Evolutionary conservation across 768 basidiomycete species (phyloP).

Genomic region (Favolaschia claudopus): DNA sequence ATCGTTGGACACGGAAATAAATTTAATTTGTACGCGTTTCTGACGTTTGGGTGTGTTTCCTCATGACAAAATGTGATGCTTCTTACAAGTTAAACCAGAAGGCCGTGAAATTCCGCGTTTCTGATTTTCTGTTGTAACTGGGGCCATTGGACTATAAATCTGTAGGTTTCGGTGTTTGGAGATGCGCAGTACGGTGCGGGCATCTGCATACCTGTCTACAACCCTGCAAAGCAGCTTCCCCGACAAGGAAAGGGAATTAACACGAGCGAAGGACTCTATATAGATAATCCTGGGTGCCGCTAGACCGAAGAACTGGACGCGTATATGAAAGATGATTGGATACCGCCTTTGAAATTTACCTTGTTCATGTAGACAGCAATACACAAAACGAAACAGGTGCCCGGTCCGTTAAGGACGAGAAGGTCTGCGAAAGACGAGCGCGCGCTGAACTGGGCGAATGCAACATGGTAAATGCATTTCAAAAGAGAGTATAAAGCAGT

Average conservation of each 20-base stretch:
- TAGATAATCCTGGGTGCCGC: slow-evolving; percentile 80
- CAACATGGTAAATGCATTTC: slow-evolving; percentile 67
- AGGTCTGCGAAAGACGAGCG: slow-evolving; percentile 65
- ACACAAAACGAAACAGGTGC: slow-evolving; percentile 88
- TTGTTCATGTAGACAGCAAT: slow-evolving; percentile 73
- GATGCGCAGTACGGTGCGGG: background rate
- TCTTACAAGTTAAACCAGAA: slow-evolving; percentile 62
- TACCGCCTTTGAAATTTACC: slow-evolving; percentile 52
- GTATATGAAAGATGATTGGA: slow-evolving; percentile 6
- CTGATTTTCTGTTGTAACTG: slow-evolving; percentile 50
- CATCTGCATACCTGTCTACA: slow-evolving; percentile 74
- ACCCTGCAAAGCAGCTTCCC: slow-evolving; percentile 83
- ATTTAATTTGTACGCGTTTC: background rate
- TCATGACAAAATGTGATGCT: slow-evolving; percentile 20
- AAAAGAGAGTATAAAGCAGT: slow-evolving; percentile 70
- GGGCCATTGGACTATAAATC: slow-evolving; percentile 94
- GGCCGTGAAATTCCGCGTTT: slow-evolving; percentile 63
- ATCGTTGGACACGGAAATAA: slow-evolving; percentile 77
- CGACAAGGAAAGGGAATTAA: slow-evolving; percentile 80
- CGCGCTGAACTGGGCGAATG: slow-evolving; percentile 51
- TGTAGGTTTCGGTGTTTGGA: slow-evolving; percentile 34
- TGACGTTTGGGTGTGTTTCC: background rate
- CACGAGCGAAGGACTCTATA: slow-evolving; percentile 94
- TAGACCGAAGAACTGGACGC: slow-evolving; percentile 74
- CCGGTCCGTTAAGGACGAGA: slow-evolving; percentile 92